Base-by-base conservation (phyloP, 139 green algal genomes). In the Volvox reticuliferus region DNA sequence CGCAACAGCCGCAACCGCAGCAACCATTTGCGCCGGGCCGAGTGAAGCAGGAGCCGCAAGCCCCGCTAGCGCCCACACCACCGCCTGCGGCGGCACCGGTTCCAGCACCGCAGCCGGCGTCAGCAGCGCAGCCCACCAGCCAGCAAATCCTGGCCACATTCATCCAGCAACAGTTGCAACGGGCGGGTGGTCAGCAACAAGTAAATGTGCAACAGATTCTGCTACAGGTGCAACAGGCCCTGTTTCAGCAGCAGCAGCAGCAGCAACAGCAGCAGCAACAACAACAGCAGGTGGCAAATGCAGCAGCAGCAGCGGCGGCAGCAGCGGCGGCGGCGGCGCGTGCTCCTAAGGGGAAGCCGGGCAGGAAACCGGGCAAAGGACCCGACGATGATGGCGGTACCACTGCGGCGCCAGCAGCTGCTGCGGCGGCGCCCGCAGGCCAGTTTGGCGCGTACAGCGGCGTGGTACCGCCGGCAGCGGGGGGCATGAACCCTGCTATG, bases 181-280 rank as follows among this genome's bases (percentile, higher is more conserved):
- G 44, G 9, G 44, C 44, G 44, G 44, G 44, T 55, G 44, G 44
- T 55, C 44, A 55, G 44, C 44, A 55, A 75, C 30, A 82, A 32
- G 17, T 35, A 18, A 28, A n/a, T 20, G 77, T 35, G 17, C 32
- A 62, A 28, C 65, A 73, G 28, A 28, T 62, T 62, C 76, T 82
- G 6, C 21, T 32, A 44, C 78, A 84, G 78, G 26, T 67, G 16
- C 32, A 82, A 24, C 77, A 63, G 77, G 14, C 33, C 3, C 18
- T n/a, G 21, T 63, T 82, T 32, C 33, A 67, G 24, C 78, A 67
- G 36, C 37, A 13, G 20, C 36, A 35, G 9, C 79, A 50, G 50
- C 79, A 86, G 50, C 78, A 84, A 24, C 78, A 68, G 18, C 77
- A 82, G 33, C 77, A 82, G 36, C 78, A 84, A 26, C 78, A 84